Base-by-base conservation (phyloP, 371 early-diverging fungal genomes). In the Mucor irregularis region DNA sequence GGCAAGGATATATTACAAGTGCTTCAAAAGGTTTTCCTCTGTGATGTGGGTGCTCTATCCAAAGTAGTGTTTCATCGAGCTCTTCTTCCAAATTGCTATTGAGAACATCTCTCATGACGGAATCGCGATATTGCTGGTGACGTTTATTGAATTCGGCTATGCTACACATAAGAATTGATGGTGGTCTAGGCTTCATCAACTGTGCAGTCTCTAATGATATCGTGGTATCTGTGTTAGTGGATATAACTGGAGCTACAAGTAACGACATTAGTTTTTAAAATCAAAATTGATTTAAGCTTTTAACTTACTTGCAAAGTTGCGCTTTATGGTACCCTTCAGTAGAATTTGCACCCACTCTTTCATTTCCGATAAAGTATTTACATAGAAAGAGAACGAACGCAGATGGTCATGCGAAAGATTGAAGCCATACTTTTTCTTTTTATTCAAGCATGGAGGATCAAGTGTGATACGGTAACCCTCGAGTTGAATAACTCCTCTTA, bases 391-490 rank as follows among this genome's bases (percentile, higher is more conserved):
- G 62, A 84, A 82, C 24, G 81, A 78, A 29, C 86, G 78, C 44
- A 81, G 74, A 0, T 69, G 61, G 5, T 83, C 85, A 58, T 86
- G 88, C 13, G 80, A 77, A 5, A 77, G 68, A 48, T 82, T 84
- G 66, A 88, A 88, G 44, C 84, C 81, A 59, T 82, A 86, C 60
- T 84, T 84, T 44, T 86, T 85, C n/a, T n/a, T n/a, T n/a, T n/a
- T n/a, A n/a, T n/a, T n/a, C n/a, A n/a, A n/a, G n/a, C n/a, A n/a
- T n/a, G n/a, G n/a, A n/a, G n/a, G n/a, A n/a, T n/a, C n/a, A n/a
- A n/a, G n/a, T 4, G 76, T 66, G 22, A 84, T 71, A 8, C 70
- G 71, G 53, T 82, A 83, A 3, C 82, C 83, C 24, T 66, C 59
- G 35, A 85, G 35, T 56, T 85, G 73, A 43, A 83, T 77, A 14